These are phyloP conservation scores for Cucurbita pepo DNA, from an alignment of 306 rosid species.

Conservation along the genomic window DNA sequence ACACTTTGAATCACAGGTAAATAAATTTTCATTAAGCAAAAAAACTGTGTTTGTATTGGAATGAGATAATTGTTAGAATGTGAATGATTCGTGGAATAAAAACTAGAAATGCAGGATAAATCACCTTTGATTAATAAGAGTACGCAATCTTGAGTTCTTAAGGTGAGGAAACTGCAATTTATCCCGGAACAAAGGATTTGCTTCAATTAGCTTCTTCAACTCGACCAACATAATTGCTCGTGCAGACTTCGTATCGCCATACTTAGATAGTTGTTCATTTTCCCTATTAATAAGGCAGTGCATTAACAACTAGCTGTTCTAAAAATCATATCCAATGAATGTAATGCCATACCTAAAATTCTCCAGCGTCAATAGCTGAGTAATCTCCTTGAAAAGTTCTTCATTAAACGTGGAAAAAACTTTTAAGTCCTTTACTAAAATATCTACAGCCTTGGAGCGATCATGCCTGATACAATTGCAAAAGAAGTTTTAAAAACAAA, in stretches of 20 bases:
- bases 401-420: conserved; percentile 85
- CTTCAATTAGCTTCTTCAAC: conserved; percentile 95
- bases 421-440: conserved; percentile 78
- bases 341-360: conserved; percentile 51
- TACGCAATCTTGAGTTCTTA: conserved; percentile 81
- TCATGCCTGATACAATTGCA: conserved; percentile 52
- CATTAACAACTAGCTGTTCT: conserved; percentile 4
- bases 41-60: neutral
- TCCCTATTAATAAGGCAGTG: conserved; percentile 34
- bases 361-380: conserved; percentile 87
- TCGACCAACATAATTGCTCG: conserved; percentile 94
- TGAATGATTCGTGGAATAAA: neutral
- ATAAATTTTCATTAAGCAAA: neutral
- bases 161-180: conserved; percentile 93
- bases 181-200: conserved; percentile 90
- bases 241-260: conserved; percentile 95
- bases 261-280: conserved; percentile 90
- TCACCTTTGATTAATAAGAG: conserved; percentile 95
- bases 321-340: neutral
- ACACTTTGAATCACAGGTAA: neutral
- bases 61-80: neutral
- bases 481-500: neutral
- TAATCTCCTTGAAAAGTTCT: conserved; percentile 87
- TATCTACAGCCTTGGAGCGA: conserved; percentile 82
- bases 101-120: neutral